Evolutionary conservation across 768 basidiomycete species (phyloP), one percentile per base, ranked within the genome.

Genomic region (Steccherinum ochraceum): DNA sequence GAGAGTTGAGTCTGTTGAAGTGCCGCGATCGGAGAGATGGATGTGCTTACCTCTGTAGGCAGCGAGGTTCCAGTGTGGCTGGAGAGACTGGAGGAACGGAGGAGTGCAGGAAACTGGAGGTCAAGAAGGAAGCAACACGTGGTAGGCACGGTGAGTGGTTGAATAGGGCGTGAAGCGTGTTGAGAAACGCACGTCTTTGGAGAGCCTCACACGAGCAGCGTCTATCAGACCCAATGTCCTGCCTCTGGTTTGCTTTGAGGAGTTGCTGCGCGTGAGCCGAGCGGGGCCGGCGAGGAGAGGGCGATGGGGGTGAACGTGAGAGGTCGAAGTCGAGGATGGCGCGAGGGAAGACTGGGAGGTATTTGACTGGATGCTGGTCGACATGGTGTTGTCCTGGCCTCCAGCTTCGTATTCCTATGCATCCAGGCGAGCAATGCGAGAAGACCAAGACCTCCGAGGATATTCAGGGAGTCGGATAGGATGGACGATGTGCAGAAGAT

Each of bases 121-220:
- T 49, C 49, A 57, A 51, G 50, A 52, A 49, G 56, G 50, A 52
- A 46, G 12, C 45, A 62, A 68, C 67, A 69, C 67, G 67, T 69
- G 67, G 65, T 61, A 65, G 65, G 62, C 59, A 67, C 64, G 60
- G 16, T 35, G 30, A 53, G 58, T 56, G 49, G 49, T 43, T 42
- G n/a, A n/a, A 35, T 40, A 50, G 50, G 52, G 56, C 51, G 53
- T 53, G 54, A 46, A 53, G 58, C 56, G 59, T 61, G 59, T 51
- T 48, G 51, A 42, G 27, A 46, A 39, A 62, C 67, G 58, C 59
- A 69, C 67, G 52, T 69, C 67, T 56, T 66, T 60, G 48, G 67
- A 63, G 35, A 68, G 49, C 56, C 67, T 61, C 59, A 69, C 64
- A 61, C 65, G 64, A 49, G 67, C 57, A 49, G 62, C 54, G 40